Evolutionary conservation across 2,329 filamentous ascomycete genomes (phyloP).

Genomic region (Sporothrix pseudoabietina): DNA sequence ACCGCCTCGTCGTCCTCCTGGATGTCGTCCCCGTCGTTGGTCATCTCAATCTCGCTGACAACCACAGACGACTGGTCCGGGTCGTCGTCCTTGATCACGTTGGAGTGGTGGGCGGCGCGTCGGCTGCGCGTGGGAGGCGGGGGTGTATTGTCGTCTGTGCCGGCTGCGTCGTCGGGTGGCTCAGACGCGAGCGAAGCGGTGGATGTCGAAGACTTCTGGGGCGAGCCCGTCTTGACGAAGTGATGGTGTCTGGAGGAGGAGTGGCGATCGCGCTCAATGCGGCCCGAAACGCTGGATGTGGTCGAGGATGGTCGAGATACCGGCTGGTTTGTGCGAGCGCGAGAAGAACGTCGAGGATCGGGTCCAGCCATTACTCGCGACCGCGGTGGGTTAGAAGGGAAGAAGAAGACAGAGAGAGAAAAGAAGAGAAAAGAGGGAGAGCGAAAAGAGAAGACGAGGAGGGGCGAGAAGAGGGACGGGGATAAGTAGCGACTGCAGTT

Average conservation of each 20-base stretch:
- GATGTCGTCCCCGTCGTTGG: constrained; percentile 67
- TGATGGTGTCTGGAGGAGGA: constrained; percentile 55
- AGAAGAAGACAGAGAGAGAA: not conserved
- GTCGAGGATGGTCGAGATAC: constrained; percentile 76
- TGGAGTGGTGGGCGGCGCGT: constrained; percentile 43
- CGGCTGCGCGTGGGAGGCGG: constrained; percentile 68
- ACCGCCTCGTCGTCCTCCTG: constrained; percentile 93
- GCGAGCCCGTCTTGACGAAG: constrained; percentile 71
- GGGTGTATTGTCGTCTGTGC: constrained; percentile 67
- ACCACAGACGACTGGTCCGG: constrained; percentile 48
- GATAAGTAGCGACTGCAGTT: not conserved
- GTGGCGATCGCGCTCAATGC: constrained; percentile 64
- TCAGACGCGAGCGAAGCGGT: constrained; percentile 73
- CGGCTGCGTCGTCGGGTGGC: constrained; percentile 62
- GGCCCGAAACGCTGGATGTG: constrained; percentile 72
- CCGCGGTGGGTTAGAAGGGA: constrained; percentile 36
- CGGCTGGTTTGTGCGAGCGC: constrained; percentile 78
- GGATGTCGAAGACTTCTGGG: constrained; percentile 69
- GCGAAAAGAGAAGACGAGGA: not conserved
- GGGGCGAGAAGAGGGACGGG: not conserved
- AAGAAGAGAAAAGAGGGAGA: not conserved
- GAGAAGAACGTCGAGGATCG: constrained; percentile 84
- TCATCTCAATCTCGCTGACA: constrained; percentile 53
- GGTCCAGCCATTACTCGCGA: constrained; percentile 60
- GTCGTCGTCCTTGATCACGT: constrained; percentile 53